A percentile compares a stretch with the other conserved stretches of the same genome.
These are phyloP conservation scores for Pseudoperonospora humuli DNA, from an alignment of 352 stramenopile species.

Conservation along the genomic window DNA sequence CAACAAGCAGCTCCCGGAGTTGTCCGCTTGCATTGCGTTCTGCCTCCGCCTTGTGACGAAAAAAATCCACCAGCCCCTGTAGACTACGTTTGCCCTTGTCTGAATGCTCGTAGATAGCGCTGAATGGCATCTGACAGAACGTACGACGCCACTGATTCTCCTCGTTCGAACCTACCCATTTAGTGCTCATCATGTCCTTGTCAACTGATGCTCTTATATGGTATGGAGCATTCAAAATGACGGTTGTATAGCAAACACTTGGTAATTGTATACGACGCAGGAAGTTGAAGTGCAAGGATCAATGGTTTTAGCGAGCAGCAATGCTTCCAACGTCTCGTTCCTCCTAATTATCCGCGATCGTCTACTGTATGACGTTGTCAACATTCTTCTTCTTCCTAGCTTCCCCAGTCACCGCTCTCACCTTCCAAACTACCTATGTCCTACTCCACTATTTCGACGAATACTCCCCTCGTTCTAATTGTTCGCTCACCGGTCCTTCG, in stretches of 20 bases:
- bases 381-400: conserved; percentile 1
- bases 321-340: conserved; percentile 4
- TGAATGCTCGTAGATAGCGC: conserved; percentile 70
- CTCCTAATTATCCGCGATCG: conserved; percentile 12
- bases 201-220: conserved; percentile 7
- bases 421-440: conserved; percentile 30
- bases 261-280: not conserved
- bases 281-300: conserved; percentile 16
- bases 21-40: conserved; percentile 56
- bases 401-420: conserved; percentile 4
- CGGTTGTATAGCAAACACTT: not conserved
- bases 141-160: conserved; percentile 84
- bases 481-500: not conserved
- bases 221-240: conserved; percentile 2
- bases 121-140: conserved; percentile 82
- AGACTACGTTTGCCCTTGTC: conserved; percentile 73
- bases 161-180: conserved; percentile 36
- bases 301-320: conserved; percentile 1
- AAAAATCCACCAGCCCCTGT: conserved; percentile 61
- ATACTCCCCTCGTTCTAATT: conserved; percentile 6
- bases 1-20: conserved; percentile 41
- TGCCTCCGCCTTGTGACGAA: conserved; percentile 52
- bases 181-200: conserved; percentile 2
- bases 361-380: conserved; percentile 17
- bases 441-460: conserved; percentile 28